Evolutionary conservation across 371 early-diverging fungal genomes (phyloP), one percentile per base, ranked within the genome.

Genomic region (Agmasoma carcini): DNA sequence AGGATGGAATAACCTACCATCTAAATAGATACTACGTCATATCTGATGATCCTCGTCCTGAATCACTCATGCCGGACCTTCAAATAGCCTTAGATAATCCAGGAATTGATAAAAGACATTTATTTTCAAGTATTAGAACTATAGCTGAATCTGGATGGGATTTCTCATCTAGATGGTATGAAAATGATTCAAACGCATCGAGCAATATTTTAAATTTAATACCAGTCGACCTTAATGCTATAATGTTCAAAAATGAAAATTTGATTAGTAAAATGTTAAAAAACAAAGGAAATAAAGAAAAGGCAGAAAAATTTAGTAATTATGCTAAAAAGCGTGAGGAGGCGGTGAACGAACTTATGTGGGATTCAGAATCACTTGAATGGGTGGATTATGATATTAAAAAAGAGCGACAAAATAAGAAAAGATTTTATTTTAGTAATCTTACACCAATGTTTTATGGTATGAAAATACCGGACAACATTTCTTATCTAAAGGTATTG

Each of bases 121-220:
- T 62, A 17, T 86, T 80, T 63, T 71, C 78, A 0, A 80, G 86
- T 34, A 61, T 86, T 43, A 83, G 83, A 14, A 75, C 86, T 0
- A 85, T 80, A 19, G 85, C 90, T 1, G 88, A 90, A 70, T 78
- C 82, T 14, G 90, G 90, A 6, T 85, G 85, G 85, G 88, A 88
- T 71, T 88, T 81, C 62, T 79, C 82, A 15, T 76, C 80, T 1
- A 77, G 87, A 26, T 85, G 84, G 84, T 69, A 81, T 2, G 30
- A 26, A 12, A 14, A 54, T 3, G 65, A 7, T 31, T 43, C 41
- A n/a, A 34, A 53, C 2, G 38, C 55, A 11, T 46, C 50, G 11
- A 78, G 86, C 25, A 67, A 75, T 40, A 82, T 82, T 1, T 67
- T 68, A n/a, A 65, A 77, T 22, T 72, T 83, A 29, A 64, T 90